Conservation (phyloP, 352 stramenopile genomes). For the Globisporangium heterothallicum region DNA sequence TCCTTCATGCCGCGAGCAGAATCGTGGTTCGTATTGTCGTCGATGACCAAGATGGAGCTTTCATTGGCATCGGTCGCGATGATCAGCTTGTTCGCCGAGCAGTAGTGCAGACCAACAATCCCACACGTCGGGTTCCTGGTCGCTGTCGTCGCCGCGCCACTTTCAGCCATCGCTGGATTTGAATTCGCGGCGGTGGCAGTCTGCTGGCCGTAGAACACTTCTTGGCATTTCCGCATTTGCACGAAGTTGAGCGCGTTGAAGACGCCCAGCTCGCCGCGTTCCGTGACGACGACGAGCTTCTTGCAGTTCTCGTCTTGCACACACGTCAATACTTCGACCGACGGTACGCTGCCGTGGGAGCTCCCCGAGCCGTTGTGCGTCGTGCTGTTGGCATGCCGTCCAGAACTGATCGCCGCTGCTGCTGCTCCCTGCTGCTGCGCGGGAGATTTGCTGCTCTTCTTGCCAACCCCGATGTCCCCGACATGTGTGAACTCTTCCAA, state of each 20-base stretch:
- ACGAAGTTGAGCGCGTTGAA: constrained; percentile 76
- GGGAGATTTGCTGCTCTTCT: background rate
- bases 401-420: constrained; percentile 11
- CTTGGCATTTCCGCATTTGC: constrained; percentile 59
- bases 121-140: constrained; percentile 27
- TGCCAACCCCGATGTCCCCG: constrained; percentile 14
- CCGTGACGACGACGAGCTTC: constrained; percentile 56
- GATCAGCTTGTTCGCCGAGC: constrained; percentile 70
- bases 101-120: constrained; percentile 62
- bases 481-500: constrained; percentile 56
- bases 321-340: constrained; percentile 41
- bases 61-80: constrained; percentile 36
- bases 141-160: background rate
- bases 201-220: constrained; percentile 26
- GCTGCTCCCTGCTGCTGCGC: background rate
- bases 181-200: no score
- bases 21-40: constrained; percentile 55
- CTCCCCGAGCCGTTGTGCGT: constrained; percentile 14
- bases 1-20: constrained; percentile 33
- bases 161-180: no score
- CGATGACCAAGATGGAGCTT: constrained; percentile 55
- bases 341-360: constrained; percentile 17
- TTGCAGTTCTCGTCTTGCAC: constrained; percentile 49
- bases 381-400: background rate
- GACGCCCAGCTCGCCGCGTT: constrained; percentile 50